Evolutionary conservation across 257 asterid species (phyloP).

Genomic region (Forsythia viridissima): DNA sequence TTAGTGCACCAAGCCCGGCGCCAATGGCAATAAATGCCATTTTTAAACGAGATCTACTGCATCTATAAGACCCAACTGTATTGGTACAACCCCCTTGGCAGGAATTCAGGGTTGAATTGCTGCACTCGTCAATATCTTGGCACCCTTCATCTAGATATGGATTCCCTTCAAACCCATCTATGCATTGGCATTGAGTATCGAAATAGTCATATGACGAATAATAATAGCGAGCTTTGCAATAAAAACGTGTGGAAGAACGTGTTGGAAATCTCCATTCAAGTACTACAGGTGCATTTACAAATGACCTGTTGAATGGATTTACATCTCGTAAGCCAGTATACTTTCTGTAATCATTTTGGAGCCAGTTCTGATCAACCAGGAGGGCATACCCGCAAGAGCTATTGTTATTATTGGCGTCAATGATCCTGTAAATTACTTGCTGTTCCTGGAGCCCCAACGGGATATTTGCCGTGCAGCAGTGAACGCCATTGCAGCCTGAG

Average conservation of each 20-base stretch:
- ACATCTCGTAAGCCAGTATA: too few species aligned
- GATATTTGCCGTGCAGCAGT: too few species aligned
- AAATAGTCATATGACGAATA: too few species aligned
- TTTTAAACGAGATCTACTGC: background rate
- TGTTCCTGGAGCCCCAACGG: too few species aligned
- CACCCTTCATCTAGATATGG: background rate
- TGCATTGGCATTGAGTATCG: background rate
- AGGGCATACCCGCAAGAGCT: background rate
- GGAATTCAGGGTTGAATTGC: background rate
- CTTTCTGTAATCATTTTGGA: constrained; percentile 9
- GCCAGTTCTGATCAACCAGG: constrained; percentile 27
- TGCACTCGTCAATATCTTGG: background rate
- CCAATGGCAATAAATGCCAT: background rate
- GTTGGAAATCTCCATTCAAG: too few species aligned
- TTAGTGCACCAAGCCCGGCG: background rate
- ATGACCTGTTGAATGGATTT: too few species aligned
- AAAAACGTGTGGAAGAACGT: too few species aligned
- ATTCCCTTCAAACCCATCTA: background rate
- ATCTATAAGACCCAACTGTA: background rate
- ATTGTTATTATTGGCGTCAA: too few species aligned
- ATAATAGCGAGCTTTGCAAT: too few species aligned
- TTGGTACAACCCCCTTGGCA: background rate
- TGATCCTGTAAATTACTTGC: too few species aligned
- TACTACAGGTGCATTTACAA: too few species aligned
- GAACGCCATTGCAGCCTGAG: too few species aligned